A percentile compares a stretch with the other conserved stretches of the same genome.
These are phyloP conservation scores for Celoporthe dispersa DNA, from an alignment of 2,329 filamentous ascomycete genomes.

Conservation along the genomic window DNA sequence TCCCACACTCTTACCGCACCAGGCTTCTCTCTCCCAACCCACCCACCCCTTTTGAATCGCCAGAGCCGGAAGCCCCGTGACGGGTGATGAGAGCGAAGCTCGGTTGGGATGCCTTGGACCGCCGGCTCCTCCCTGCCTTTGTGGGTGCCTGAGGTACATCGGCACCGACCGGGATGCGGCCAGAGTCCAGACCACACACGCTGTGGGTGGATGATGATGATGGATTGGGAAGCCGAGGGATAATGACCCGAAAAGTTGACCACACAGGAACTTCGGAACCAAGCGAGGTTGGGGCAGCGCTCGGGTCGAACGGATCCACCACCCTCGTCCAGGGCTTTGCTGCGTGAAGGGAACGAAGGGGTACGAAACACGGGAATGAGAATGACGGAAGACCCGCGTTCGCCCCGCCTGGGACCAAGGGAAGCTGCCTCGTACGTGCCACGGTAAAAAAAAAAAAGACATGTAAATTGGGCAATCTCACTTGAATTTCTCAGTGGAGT, in stretches of 20 bases:
- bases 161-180: slow-evolving; percentile 13
- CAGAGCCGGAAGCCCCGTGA: not conserved
- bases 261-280: slow-evolving; percentile 15
- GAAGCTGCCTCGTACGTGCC: slow-evolving; percentile 6
- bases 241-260: slow-evolving; percentile 7
- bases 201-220: not conserved
- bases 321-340: not conserved
- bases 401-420: not conserved
- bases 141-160: slow-evolving; percentile 16
- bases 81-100: not conserved
- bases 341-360: not conserved
- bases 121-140: not conserved
- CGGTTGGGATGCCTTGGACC: not conserved
- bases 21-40: not conserved
- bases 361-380: slow-evolving; percentile 15
- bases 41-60: not conserved
- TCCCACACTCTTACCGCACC: not conserved
- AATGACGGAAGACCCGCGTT: slow-evolving; percentile 10
- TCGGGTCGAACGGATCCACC: slow-evolving; percentile 14
- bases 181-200: slow-evolving; percentile 1
- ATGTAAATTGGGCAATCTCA: not conserved
- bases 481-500: not conserved
- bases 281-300: slow-evolving; percentile 12
- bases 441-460: no score
- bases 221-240: not conserved